Percentiles rank a stretch among this genome's conserved stretches.
Evolutionary conservation across 129 eudicot genomes (phyloP).

Genomic region (Silybum marianum): DNA sequence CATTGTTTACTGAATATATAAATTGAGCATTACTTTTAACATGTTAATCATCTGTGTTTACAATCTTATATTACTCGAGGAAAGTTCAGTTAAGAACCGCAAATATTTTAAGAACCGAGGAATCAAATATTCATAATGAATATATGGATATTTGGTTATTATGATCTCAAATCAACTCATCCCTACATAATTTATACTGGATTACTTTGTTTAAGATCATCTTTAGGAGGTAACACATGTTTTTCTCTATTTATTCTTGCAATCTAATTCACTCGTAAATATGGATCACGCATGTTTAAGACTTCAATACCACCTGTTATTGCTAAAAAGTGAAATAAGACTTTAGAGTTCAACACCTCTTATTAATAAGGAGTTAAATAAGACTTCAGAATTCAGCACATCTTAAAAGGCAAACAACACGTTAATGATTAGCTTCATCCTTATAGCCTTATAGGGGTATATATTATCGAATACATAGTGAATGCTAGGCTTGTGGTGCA

Average conservation of each 20-base stretch:
- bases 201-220: background rate
- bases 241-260: background rate
- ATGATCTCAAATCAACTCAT: background rate
- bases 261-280: background rate
- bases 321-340: background rate
- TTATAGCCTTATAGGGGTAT: constrained; percentile 10
- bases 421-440: background rate
- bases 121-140: background rate
- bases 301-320: background rate
- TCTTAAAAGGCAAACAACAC: background rate
- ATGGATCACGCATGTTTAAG: background rate
- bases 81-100: no score
- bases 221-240: background rate
- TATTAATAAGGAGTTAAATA: background rate
- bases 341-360: background rate
- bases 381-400: background rate
- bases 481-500: constrained; percentile 34
- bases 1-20: background rate
- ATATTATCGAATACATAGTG: background rate
- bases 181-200: background rate
- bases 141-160: background rate
- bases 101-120: background rate
- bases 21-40: background rate
- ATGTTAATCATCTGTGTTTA: constrained; percentile 4
- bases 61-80: background rate